phyloP scores from a whole-genome alignment of 768 basidiomycete species.

The Xerocomellus amylosporus region DNA sequence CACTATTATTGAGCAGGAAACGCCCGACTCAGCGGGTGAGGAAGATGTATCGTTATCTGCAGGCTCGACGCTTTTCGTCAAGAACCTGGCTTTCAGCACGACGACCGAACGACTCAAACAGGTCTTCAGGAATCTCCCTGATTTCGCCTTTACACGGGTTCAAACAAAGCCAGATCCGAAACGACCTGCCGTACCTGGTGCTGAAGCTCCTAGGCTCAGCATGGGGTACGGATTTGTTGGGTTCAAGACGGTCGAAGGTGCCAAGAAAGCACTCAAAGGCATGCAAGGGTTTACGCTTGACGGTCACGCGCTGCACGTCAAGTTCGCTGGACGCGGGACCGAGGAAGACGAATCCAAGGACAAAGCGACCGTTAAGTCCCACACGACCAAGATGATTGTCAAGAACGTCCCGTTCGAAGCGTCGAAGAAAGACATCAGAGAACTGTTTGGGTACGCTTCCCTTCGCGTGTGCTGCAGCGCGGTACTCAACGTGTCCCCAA shows the following conservation, averaged over 20 bases:
- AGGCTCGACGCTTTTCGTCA: constrained; percentile 88
- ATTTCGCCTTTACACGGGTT: constrained; percentile 82
- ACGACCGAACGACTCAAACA: constrained; percentile 67
- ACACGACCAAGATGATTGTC: constrained; percentile 92
- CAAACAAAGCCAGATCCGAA: constrained; percentile 91
- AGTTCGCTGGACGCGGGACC: constrained; percentile 79
- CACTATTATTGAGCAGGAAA: constrained; percentile 45
- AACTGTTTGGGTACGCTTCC: constrained; percentile 80
- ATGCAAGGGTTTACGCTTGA: constrained; percentile 84
- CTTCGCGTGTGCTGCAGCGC: background rate
- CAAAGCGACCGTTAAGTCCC: constrained; percentile 45
- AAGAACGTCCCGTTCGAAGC: constrained; percentile 99
- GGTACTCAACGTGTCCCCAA: background rate
- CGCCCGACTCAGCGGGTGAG: constrained; percentile 33
- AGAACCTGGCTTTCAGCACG: constrained; percentile 94
- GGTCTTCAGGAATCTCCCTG: constrained; percentile 71
- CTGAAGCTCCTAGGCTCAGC: constrained; percentile 56
- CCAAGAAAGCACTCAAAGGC: constrained; percentile 69
- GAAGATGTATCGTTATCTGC: constrained; percentile 44
- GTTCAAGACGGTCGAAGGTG: constrained; percentile 73
- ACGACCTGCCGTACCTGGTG: constrained; percentile 38
- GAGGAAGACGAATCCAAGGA: constrained; percentile 53
- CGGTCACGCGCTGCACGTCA: constrained; percentile 79
- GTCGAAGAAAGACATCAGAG: constrained; percentile 86
- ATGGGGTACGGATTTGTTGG: constrained; percentile 98